Base-by-base conservation (phyloP, 2,329 filamentous ascomycete genomes). In the Coniochaeta sp. region DNA sequence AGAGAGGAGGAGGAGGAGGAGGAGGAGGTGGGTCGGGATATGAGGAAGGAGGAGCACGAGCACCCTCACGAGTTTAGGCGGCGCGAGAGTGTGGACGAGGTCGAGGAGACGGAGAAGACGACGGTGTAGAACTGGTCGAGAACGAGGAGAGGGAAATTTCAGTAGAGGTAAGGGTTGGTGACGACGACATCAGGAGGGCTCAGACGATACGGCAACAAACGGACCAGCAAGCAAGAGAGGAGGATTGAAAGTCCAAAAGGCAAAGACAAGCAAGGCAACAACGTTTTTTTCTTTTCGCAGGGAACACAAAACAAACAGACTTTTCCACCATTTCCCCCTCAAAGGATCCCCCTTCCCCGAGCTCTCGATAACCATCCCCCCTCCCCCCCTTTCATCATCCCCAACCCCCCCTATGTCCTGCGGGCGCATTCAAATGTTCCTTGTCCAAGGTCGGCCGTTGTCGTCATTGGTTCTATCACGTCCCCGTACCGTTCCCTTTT, bases 71-170 rank as follows among this genome's bases (percentile, higher is more conserved):
- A 76, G 63, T 74, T 82, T 66, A 70, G 72, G 54, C 79, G 69
- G 66, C 72, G 75, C 58, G 74, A 72, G 62, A 83, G 78, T 68
- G 78, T 80, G 62, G 79, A 84, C 64, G 82, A 85, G 71, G 80
- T 85, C 71, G 84, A 87, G 68, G 84, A 87, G 73, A 79, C 80
- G 28, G 81, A 84, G 70, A 81, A 77, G 54, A 68, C 70, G 67
- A 64, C 67, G 63, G 59, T 72, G 64, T 64, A 67, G 63, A n/a
- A n/a, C n/a, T n/a, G n/a, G n/a, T 11, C 38, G 24, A 9, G 22
- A 26, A 6, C 22, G 19, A 3, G 44, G 44, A 50, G 44, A 26
- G 7, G 19, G 61, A 66, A 9, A 31, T 31, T n/a, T n/a, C n/a
- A n/a, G n/a, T n/a, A n/a, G n/a, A n/a, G n/a, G n/a, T n/a, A n/a